Conservation (phyloP, 768 basidiomycete species). For the Trametes sanguinea region DNA sequence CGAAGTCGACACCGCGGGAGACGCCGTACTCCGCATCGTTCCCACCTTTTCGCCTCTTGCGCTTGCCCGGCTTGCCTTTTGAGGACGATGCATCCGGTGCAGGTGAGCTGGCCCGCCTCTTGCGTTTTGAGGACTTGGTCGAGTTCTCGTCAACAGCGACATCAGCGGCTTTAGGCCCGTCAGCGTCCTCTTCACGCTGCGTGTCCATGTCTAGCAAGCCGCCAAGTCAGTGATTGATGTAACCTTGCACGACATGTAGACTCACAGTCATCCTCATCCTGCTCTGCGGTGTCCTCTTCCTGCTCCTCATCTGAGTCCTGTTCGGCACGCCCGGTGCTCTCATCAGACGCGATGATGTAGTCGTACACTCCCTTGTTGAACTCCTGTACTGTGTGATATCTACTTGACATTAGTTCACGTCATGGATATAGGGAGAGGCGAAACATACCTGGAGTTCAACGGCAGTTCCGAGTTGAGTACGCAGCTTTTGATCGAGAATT, state of each 20-base stretch:
- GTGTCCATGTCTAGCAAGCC: slow-evolving; percentile 52
- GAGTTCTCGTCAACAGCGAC: slow-evolving; percentile 25
- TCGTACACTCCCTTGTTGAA: slow-evolving; percentile 99
- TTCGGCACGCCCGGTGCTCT: slow-evolving; percentile 60
- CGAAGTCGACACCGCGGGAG: slow-evolving; percentile 94
- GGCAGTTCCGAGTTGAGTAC: slow-evolving; percentile 96
- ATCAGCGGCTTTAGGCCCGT: slow-evolving; percentile 30
- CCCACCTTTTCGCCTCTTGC: slow-evolving; percentile 45
- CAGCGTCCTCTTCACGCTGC: slow-evolving; percentile 41
- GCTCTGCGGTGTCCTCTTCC: slow-evolving; percentile 41
- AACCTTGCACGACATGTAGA: slow-evolving; percentile 19
- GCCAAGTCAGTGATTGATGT: not conserved
- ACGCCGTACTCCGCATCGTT: slow-evolving; percentile 85
- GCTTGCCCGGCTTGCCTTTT: slow-evolving; percentile 48
- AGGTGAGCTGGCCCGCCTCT: slow-evolving; percentile 48
- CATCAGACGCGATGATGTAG: slow-evolving; percentile 98
- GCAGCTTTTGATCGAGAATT: slow-evolving; percentile 95
- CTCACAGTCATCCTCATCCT: slow-evolving; percentile 41
- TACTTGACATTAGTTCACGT: slow-evolving; percentile 32
- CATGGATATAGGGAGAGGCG: not conserved
- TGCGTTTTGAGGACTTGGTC: slow-evolving; percentile 53
- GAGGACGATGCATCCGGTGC: slow-evolving; percentile 27
- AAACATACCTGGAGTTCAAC: slow-evolving; percentile 77
- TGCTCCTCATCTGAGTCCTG: slow-evolving; percentile 52
- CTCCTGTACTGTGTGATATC: slow-evolving; percentile 96